phyloP scores from a whole-genome alignment of 139 green algal species.

The Chlamydomonas sphaeroides region DNA sequence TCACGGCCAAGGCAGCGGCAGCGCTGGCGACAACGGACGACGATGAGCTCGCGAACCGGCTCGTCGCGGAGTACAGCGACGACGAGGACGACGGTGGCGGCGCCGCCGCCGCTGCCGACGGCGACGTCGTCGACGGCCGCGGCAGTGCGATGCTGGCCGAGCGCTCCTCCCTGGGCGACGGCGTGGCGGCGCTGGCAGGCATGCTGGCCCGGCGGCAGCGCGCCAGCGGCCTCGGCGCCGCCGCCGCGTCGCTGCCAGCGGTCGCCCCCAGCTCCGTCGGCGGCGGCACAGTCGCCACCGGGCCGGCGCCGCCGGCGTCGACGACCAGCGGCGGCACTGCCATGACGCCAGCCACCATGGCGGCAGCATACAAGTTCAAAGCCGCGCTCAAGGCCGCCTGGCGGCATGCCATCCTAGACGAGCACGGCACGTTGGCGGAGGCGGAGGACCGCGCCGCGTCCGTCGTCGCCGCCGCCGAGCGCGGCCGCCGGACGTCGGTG shows the following conservation, averaged over 20 bases:
- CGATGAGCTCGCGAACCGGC: conserved; percentile 7
- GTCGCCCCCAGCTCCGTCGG: not conserved
- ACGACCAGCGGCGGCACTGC: not conserved
- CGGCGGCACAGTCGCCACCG: not conserved
- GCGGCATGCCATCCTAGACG: conserved; percentile 1
- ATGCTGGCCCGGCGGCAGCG: conserved; percentile 11
- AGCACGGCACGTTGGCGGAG: not conserved
- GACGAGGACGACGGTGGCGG: not conserved
- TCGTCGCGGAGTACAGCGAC: conserved; percentile 2
- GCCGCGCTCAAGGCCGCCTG: not conserved
- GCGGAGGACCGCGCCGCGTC: not conserved
- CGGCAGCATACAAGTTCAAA: not conserved
- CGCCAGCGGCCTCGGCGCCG: not conserved
- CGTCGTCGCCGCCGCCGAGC: not conserved
- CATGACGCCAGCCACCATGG: not conserved
- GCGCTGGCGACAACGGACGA: not conserved
- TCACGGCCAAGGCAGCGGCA: not conserved
- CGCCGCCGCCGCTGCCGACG: not conserved
- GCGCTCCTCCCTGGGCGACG: not conserved
- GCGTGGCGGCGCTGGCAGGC: conserved; percentile 22
- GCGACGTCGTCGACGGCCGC: not conserved
- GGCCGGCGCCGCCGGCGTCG: not conserved
- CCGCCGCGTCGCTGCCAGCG: no score
- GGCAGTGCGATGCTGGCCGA: no score
- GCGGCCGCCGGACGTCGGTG: no score